These are phyloP conservation scores for Suillus subluteus DNA, from an alignment of 768 basidiomycete species.

Conservation along the genomic window DNA sequence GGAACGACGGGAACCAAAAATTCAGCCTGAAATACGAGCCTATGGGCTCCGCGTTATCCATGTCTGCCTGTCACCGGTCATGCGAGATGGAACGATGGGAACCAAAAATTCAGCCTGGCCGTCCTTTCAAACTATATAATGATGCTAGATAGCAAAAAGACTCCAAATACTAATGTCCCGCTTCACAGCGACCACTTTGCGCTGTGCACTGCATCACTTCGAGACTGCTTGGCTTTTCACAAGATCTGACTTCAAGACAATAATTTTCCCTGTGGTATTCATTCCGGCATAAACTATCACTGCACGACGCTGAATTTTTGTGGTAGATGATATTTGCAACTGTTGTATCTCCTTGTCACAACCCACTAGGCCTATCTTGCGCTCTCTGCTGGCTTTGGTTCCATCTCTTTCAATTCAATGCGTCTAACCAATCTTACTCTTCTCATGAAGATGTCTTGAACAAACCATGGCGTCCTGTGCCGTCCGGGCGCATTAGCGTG, in stretches of 20 bases:
- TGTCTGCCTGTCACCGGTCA: background rate
- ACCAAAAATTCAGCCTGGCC: background rate
- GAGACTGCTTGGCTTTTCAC: conserved; percentile 39
- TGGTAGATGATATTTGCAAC: conserved; percentile 18
- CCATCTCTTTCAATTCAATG: conserved; percentile 35
- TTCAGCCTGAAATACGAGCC: background rate
- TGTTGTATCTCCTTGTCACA: conserved; percentile 10
- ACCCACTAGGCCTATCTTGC: conserved; percentile 1
- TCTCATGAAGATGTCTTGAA: conserved; percentile 37
- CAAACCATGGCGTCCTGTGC: conserved; percentile 42
- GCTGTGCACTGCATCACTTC: conserved; percentile 13
- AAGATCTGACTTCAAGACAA: conserved; percentile 38
- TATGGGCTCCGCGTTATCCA: background rate
- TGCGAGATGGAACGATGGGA: background rate
- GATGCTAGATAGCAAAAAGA: background rate
- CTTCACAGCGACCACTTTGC: background rate
- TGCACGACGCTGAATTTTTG: background rate
- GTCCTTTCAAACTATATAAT: background rate
- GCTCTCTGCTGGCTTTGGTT: conserved; percentile 33
- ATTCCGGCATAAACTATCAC: background rate
- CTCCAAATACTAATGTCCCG: background rate
- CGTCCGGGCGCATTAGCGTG: conserved; percentile 35
- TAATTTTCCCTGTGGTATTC: conserved; percentile 38
- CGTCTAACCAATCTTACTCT: conserved; percentile 36
- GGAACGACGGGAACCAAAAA: background rate